These are phyloP conservation scores for Cyberlindnera meyerae DNA, from an alignment of 805 yeast genomes.

Conservation along the genomic window DNA sequence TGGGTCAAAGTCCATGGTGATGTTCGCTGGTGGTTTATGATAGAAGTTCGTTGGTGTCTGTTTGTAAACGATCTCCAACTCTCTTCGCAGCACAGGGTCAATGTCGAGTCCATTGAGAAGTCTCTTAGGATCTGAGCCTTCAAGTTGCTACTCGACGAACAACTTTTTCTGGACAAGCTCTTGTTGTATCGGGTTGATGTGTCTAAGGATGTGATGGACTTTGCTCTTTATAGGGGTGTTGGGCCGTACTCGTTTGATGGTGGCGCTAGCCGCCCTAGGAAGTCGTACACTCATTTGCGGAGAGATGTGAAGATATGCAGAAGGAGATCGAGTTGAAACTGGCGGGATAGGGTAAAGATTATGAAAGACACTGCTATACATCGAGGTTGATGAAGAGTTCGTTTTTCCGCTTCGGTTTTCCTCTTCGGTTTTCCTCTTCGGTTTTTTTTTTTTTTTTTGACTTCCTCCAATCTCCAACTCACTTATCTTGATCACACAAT, in stretches of 20 bases:
- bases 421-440: too few species aligned
- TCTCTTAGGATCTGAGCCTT: conserved; percentile 3
- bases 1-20: conserved; percentile 3
- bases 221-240: background rate
- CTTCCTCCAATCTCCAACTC: too few species aligned
- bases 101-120: conserved; percentile 6
- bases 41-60: conserved; percentile 6
- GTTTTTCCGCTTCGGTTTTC: too few species aligned
- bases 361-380: too few species aligned
- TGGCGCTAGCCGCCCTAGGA: background rate
- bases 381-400: background rate
- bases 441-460: too few species aligned
- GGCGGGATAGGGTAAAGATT: background rate
- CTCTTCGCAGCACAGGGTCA: conserved; percentile 13
- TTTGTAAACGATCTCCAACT: conserved; percentile 8
- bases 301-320: background rate
- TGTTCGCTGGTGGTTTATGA: conserved; percentile 2
- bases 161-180: conserved; percentile 13
- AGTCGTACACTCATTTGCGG: conserved; percentile 4
- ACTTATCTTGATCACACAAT: too few species aligned
- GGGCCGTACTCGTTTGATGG: conserved; percentile 1
- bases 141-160: conserved; percentile 14
- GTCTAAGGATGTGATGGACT: conserved; percentile 3
- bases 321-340: background rate
- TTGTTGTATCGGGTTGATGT: conserved; percentile 13